phyloP scores from a whole-genome alignment of 768 basidiomycete species.

The Dacryopinax primogenitus region DNA sequence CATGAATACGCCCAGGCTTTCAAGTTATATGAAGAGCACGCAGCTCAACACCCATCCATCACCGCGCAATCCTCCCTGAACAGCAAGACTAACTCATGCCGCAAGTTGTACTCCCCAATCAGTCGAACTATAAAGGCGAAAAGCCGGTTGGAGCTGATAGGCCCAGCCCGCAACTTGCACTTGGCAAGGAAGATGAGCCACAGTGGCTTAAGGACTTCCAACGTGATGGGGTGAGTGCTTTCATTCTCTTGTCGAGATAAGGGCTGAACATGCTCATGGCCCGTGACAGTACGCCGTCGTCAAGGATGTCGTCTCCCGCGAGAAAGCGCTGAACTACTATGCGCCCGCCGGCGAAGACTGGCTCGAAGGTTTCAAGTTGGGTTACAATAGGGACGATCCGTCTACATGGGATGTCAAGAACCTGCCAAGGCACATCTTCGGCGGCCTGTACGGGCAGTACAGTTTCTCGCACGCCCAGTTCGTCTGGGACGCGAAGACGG shows the following conservation, averaged over 20 bases:
- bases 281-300: constrained; percentile 19
- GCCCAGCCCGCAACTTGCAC: neutral
- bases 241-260: neutral
- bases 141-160: neutral
- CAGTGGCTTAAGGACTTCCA: constrained; percentile 8
- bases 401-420: constrained; percentile 24
- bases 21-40: too few species aligned
- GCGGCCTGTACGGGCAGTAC: constrained; percentile 12
- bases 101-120: too few species aligned
- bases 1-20: too few species aligned
- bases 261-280: neutral
- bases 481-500: constrained; percentile 20
- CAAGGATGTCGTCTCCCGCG: constrained; percentile 19
- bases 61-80: too few species aligned
- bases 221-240: neutral
- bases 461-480: constrained; percentile 18
- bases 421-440: constrained; percentile 21
- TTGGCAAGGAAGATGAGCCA: neutral
- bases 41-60: too few species aligned
- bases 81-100: too few species aligned
- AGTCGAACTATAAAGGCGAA: too few species aligned
- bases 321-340: constrained; percentile 20
- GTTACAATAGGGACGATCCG: constrained; percentile 27
- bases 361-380: constrained; percentile 25
- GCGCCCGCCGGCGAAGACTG: constrained; percentile 22